Base-by-base conservation (phyloP, 176 grass and related monocot species). In the Luzula sylvatica region DNA sequence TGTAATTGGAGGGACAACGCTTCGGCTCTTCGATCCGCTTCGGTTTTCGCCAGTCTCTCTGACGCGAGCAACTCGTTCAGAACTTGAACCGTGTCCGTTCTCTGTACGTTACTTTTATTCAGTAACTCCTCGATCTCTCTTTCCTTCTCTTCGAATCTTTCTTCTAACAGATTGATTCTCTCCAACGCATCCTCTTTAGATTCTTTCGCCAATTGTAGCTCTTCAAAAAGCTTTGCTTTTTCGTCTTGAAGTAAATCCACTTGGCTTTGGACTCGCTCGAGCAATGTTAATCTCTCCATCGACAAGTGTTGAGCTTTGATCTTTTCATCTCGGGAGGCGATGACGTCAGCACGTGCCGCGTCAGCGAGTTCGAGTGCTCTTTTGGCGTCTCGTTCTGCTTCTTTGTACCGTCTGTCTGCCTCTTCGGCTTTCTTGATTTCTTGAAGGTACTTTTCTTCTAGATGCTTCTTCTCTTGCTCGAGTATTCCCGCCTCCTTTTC, bases 401-500 rank as follows among this genome's bases (percentile, higher is more conserved):
- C 45, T 20, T 67, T 74, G 35, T 50, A 74, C 49, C 76, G 72
- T 51, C 80, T 59, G 23, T 80, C 75, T 58, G 69, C 58, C 15
- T 84, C 80, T 63, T 90, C 76, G 71, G 69, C 65, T 74, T 81
- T 84, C 65, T 90, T 81, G 46, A 53, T 77, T 70, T 73, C 76
- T 69, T 69, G 55, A 19, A 84, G 13, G 11, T 80, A 77, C 53
- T 67, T 90, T 61, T 90, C 86, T 67, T 84, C 53, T 53, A 84
- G 67, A 75, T 90, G 75, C n/a, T 67, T 74, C 38, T 90, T 90
- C 74, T 84, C 80, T 74, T 90, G 80, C 61, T 90, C 80, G 8
- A 90, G 53, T 42, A 90, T 84, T 67, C 69, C 84, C 50, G 56
- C 72, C 57, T 90, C 72, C 27, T 77, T 77, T 65, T 84, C 80